Evolutionary conservation across 371 early-diverging fungal species (phyloP), one percentile per base, ranked within the genome.

Genomic region (Syncephalastrum racemosum): DNA sequence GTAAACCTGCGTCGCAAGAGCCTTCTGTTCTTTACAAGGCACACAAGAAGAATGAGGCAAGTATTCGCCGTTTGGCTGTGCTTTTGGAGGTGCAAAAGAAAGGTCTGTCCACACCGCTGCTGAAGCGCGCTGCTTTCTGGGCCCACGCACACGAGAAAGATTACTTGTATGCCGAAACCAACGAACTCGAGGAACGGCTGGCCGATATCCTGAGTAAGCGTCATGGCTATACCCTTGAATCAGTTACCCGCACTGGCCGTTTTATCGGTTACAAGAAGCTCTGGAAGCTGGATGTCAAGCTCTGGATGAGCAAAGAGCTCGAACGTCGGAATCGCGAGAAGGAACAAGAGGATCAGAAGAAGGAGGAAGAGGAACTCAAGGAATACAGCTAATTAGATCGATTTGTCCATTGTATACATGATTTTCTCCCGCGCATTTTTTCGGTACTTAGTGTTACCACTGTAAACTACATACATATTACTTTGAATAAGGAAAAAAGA

Each of bases 51-150:
- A 70, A 73, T 43, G 80, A 79, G 49, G 80, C 76, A 1, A 75
- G 65, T 27, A 50, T 79, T 13, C 71, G 74, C 45, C 68, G 76
- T n/a, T 56, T 75, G 50, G 75, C 74, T 25, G 58, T 79, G 57
- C 75, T 72, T 24, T 53, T 63, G 16, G 74, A 79, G 39, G 71
- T 70, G 59, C 80, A 79, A 53, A 54, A 56, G n/a, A 66, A 76
- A 56, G 80, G 80, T 1, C 55, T 79, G 15, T 76, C 80, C 7
- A 76, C 76, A 0, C 67, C 74, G 2, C 50, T 79, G 41, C 43
- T 79, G 23, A 75, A 73, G 52, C 67, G 80, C n/a, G 80, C 70
- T 16, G 70, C 68, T 14, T 71, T 75, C 22, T 76, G 76, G 76
- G 76, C 76, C n/a, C 74, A 76, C 41, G 54, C 70, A 4, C 71